Evolutionary conservation across 306 rosid species (phyloP).

Genomic region (barrel medic (Medicago truncatula)): MtrunA17r5.0-ANR NC_053049.1:45041501-45042000

Average conservation of each 20-base stretch:
- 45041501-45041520: neutral
- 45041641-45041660: neutral
- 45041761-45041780: constrained; percentile 7
- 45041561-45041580: neutral
- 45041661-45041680: neutral
- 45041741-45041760: constrained; percentile 12
- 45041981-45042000: constrained; percentile 82
- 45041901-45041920: constrained; percentile 35
- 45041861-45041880: constrained; percentile 19
- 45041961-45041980: constrained; percentile 89
- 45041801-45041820: constrained; percentile 1
- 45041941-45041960: constrained; percentile 91
- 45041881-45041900: constrained; percentile 31
- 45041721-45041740: constrained; percentile 5
- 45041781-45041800: constrained; percentile 24
- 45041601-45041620: neutral
- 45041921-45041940: constrained; percentile 27
- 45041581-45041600: constrained; percentile 1
- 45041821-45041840: constrained; percentile 13
- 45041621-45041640: neutral
- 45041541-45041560: constrained; percentile 18
- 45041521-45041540: constrained; percentile 26
- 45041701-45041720: neutral
- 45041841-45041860: neutral
- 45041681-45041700: neutral